Evolutionary conservation across 768 basidiomycete genomes (phyloP), one percentile per base, ranked within the genome.

Genomic region (Auricularia auricula-judae): DNA sequence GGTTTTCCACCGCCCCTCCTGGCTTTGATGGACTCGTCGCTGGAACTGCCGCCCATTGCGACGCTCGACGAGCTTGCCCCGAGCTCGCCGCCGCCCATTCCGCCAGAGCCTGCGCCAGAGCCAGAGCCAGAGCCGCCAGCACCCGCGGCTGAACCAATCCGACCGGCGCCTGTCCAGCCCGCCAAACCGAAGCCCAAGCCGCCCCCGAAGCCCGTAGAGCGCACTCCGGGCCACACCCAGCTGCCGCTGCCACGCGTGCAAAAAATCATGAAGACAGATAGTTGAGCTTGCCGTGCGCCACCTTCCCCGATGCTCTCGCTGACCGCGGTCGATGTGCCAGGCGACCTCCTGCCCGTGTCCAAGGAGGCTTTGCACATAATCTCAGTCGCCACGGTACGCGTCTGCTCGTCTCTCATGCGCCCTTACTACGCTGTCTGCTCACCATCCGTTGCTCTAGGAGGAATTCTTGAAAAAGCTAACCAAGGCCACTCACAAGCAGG

Each of bases 381-480:
- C 29, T 86, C 89, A 10, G 76, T 88, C 66, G 91, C 91, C 60
- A 87, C 91, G 44, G 92, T 92, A 63, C 67, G 77, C 72, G 29
- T 21, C 60, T 79, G 70, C 34, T 35, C 59, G 59, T 62, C 53
- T 64, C 60, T 58, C 43, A 42, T 14, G 7, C 8, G 39, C 39
- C 29, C 29, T 29, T 29, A 14, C 23, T 33, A 11, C 5, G 58
- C 36, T 42, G 11, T 21, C 63, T 12, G 64, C 60, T 63, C 63
- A 54, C 63, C 62, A 56, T 39, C 54, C 58, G 44, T 47, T 62
- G 61, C 63, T 58, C 42, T 71, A 94, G 92, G 91, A 94, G 76
- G 89, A 92, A 71, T 93, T 93, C 72, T 82, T 93, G 64, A 89
- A 89, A 73, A 81, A 85, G 61, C 79, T 93, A 71, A 80, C 84